A percentile compares a stretch with the other conserved stretches of the same genome.
Evolutionary conservation across 202 grass and related monocot genomes (phyloP).

Genomic region (Carex sylvatica): DNA sequence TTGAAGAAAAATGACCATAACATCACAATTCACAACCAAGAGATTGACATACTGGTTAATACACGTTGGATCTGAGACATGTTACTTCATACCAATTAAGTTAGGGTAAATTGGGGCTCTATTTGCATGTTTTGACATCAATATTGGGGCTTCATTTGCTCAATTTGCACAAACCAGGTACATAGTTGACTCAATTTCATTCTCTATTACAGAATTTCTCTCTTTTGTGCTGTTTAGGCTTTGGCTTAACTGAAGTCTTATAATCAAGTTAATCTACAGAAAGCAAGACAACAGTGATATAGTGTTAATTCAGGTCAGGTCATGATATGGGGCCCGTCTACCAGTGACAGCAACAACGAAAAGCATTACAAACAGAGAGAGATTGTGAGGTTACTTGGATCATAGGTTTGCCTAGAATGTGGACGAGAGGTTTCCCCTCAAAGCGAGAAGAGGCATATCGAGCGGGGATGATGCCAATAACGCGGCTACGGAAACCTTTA

Average conservation of each 20-base stretch:
- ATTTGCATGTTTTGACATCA: neutral
- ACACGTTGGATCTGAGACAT: neutral
- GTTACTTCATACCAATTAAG: neutral
- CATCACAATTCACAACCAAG: neutral
- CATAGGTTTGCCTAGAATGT: constrained; percentile 92
- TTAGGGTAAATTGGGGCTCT: neutral
- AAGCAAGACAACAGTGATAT: neutral
- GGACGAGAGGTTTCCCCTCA: constrained; percentile 81
- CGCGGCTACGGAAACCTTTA: constrained; percentile 56
- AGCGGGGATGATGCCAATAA: constrained; percentile 84
- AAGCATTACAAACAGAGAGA: neutral
- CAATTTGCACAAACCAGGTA: neutral
- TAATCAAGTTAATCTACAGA: neutral
- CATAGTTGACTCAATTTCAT: neutral
- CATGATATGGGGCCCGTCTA: neutral
- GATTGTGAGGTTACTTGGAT: constrained; percentile 46
- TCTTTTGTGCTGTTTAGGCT: neutral
- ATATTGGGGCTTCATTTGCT: neutral
- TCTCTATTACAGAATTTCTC: neutral
- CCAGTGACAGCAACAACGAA: neutral
- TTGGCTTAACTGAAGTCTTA: neutral
- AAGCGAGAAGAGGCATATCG: constrained; percentile 92
- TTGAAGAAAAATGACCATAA: neutral
- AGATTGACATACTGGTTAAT: neutral
- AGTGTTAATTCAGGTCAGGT: neutral